Evolutionary conservation across 2,329 filamentous ascomycete genomes (phyloP), one percentile per base, ranked within the genome.

Genomic region (Cordyceps tenuipes): DNA sequence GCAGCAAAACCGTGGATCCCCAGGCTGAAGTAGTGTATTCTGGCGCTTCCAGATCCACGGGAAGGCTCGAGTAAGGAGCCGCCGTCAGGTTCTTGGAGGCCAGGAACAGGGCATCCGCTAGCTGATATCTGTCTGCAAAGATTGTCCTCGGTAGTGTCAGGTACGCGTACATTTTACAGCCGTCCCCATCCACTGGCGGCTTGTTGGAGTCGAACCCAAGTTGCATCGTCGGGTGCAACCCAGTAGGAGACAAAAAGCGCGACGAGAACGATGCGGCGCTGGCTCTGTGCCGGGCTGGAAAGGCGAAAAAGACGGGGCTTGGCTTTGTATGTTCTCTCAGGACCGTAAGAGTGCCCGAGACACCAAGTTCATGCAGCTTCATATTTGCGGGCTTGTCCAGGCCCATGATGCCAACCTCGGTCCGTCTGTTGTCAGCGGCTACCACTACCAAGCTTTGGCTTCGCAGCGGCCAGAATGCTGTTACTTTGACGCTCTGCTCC

Each of bases 21-120:
- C 93, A 97, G 36, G 79, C 73, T 7, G 80, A 69, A 34, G 91
- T 81, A 1, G 86, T 84, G 77, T 95, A 97, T 66, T 88, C 87
- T 1, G 93, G 93, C 0, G 91, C 91, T 75, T 97, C 93, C 57
- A 97, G 85, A 66, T 97, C 92, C 7, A 92, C 89, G 21, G 90
- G 89, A 13, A 89, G 82, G 29, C 85, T 85, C 15, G 90, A 81
- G 64, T 87, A 84, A 49, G 81, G 85, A 46, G 95, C 75, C 2
- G 82, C 77, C 2, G 80, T 78, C 21, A 97, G 80, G 68, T 95
- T 90, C 67, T 96, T 91, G 0, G 90, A 92, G 3, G 83, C 73
- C 34, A 96, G 80, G 74, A 95, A 94, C 5, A 96, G 79, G 0
- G 82, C 73, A 70, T 92, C 89, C 26, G 77, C 79, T 62, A 97